Percentiles rank a stretch among this genome's conserved stretches.
phyloP scores from a whole-genome alignment of 495 filamentous ascomycete species.

The Lindgomyces ingoldianus region DNA sequence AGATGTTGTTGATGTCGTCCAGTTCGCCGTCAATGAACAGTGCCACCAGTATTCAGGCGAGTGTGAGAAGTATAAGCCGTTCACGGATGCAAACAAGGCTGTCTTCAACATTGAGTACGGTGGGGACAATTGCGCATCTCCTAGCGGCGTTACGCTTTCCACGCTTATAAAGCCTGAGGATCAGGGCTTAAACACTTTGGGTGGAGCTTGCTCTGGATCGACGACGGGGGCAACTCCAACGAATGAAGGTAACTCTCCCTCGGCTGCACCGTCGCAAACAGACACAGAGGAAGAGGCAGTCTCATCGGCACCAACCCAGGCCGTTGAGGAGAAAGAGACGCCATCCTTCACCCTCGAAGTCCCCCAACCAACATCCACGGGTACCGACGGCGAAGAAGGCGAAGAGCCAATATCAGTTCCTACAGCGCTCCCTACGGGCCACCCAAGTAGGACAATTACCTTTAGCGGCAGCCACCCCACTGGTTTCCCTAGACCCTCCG shows the following conservation, averaged over 20 bases:
- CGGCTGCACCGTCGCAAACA: background rate
- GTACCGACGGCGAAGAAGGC: background rate
- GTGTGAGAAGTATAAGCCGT: conserved; percentile 57
- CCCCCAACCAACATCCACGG: background rate
- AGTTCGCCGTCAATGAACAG: conserved; percentile 73
- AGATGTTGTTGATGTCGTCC: conserved; percentile 56
- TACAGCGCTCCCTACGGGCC: background rate
- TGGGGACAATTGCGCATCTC: conserved; percentile 2
- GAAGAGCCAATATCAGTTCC: background rate
- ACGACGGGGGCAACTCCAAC: background rate
- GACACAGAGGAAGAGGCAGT: background rate
- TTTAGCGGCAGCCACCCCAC: background rate
- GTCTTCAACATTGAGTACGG: conserved; percentile 73
- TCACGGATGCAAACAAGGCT: conserved; percentile 60
- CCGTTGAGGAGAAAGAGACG: background rate
- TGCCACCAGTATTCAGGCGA: conserved; percentile 59
- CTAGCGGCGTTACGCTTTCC: conserved; percentile 23
- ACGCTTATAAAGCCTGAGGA: conserved; percentile 20
- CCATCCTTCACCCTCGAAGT: background rate
- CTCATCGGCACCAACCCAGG: background rate
- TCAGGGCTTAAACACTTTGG: conserved; percentile 16
- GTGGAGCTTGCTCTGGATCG: conserved; percentile 23
- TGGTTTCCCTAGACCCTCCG: background rate
- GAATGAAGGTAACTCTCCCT: background rate
- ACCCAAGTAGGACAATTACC: background rate